A percentile compares a stretch with the other conserved stretches of the same genome.
These are phyloP conservation scores for Spathaspora gorwiae DNA, from an alignment of 805 yeast species.

Conservation along the genomic window DNA sequence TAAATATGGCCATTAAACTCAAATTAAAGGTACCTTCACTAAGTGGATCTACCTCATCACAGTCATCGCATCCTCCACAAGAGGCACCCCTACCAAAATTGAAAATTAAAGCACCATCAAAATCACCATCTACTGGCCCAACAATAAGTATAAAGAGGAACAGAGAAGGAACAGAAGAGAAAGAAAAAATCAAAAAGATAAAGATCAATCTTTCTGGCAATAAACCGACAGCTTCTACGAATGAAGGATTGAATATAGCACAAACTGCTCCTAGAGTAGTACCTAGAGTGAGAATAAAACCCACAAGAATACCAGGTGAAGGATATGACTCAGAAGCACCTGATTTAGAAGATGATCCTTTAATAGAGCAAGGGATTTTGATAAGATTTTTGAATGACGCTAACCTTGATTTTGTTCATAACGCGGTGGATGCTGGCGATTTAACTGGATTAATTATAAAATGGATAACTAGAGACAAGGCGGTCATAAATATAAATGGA, in stretches of 20 bases:
- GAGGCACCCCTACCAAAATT: constrained; percentile 8
- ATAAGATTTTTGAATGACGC: constrained; percentile 68
- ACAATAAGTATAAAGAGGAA: not conserved
- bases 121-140: constrained; percentile 3
- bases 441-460: constrained; percentile 66
- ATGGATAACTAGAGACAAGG: constrained; percentile 80
- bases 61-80: constrained; percentile 2
- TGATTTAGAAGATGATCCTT: constrained; percentile 91
- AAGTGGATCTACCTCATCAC: constrained; percentile 1
- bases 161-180: constrained; percentile 4
- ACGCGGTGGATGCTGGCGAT: constrained; percentile 75
- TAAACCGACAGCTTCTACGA: not conserved
- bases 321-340: constrained; percentile 98
- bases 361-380: constrained; percentile 80
- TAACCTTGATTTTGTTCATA: constrained; percentile 67
- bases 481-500: constrained; percentile 66
- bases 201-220: constrained; percentile 13
- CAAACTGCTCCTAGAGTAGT: constrained; percentile 13
- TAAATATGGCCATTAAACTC: constrained; percentile 15
- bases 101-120: constrained; percentile 20
- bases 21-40: constrained; percentile 17
- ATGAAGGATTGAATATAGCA: not conserved
- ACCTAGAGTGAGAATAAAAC: constrained; percentile 50
- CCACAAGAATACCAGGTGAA: constrained; percentile 78
- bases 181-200: constrained; percentile 20